Conservation (phyloP, 805 yeast species). For the Saccharomycopsis sp. region DNA sequence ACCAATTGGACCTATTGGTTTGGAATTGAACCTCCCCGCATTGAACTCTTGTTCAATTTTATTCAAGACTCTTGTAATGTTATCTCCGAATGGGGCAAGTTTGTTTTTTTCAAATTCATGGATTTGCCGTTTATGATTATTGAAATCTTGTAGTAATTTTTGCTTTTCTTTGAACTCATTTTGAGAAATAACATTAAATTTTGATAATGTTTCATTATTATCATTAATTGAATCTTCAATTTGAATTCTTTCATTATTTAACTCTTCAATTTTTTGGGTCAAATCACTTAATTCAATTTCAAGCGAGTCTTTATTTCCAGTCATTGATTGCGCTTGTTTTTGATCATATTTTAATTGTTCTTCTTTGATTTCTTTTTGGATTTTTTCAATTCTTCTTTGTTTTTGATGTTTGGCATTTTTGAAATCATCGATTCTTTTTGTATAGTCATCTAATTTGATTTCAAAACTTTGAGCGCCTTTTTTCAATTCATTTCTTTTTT, state of each 20-base stretch:
- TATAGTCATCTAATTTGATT: constrained; percentile 20
- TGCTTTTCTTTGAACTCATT: not conserved
- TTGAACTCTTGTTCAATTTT: not conserved
- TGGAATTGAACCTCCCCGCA: constrained; percentile 19
- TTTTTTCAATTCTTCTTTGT: constrained; percentile 21
- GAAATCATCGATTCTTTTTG: constrained; percentile 17
- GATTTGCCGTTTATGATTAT: not conserved
- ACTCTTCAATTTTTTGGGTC: not conserved
- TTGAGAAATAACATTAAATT: too few relatives aligned
- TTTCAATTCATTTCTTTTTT: not conserved
- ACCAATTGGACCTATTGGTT: constrained; percentile 81
- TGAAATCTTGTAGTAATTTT: too few relatives aligned
- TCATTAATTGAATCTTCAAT: not conserved
- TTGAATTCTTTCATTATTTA: not conserved
- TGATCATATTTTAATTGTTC: constrained; percentile 18
- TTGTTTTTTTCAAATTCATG: constrained; percentile 5
- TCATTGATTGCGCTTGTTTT: constrained; percentile 19
- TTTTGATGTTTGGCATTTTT: constrained; percentile 6
- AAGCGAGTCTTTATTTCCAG: not conserved
- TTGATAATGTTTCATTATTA: too few relatives aligned
- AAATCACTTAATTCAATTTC: too few relatives aligned
- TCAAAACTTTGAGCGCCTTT: constrained; percentile 14
- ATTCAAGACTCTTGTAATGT: too few relatives aligned
- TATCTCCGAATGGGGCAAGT: constrained; percentile 41
- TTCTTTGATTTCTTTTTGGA: constrained; percentile 27